Conservation (phyloP, 768 basidiomycete species). For the Phylloporus scabripes region DNA sequence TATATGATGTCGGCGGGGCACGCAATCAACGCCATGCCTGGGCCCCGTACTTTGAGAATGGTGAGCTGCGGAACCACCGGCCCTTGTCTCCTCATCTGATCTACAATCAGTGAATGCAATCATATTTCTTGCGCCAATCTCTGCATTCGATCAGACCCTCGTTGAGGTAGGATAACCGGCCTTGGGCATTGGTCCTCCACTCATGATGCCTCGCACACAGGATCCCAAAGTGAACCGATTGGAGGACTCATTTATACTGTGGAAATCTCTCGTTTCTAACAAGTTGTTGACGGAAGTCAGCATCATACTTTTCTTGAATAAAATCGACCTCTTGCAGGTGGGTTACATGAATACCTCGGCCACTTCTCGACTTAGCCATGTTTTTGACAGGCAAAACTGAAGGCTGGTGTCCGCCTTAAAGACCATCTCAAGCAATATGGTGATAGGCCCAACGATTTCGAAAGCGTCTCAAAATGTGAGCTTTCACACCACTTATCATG, state of each 20-base stretch:
- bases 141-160: conserved; percentile 80
- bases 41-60: conserved; percentile 86
- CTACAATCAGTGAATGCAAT: conserved; percentile 65
- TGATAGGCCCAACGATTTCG: conserved; percentile 74
- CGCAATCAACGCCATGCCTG: conserved; percentile 79
- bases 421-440: conserved; percentile 68
- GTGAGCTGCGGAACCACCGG: conserved; percentile 31
- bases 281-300: conserved; percentile 68
- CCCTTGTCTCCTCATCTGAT: conserved; percentile 4
- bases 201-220: conserved; percentile 31
- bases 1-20: conserved; percentile 83
- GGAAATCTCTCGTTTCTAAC: conserved; percentile 69
- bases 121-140: conserved; percentile 85
- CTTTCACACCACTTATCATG: conserved; percentile 7
- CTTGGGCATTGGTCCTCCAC: conserved; percentile 3
- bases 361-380: background rate
- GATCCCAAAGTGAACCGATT: conserved; percentile 70
- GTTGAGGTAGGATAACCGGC: conserved; percentile 44
- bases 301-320: conserved; percentile 79
- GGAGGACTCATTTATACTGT: conserved; percentile 73
- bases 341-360: conserved; percentile 3
- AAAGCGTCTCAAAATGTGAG: conserved; percentile 69
- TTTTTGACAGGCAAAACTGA: conserved; percentile 56
- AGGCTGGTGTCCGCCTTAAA: conserved; percentile 66
- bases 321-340: conserved; percentile 72